phyloP scores from a whole-genome alignment of 257 asterid genomes.

The Fraxinus cuspidata region DNA sequence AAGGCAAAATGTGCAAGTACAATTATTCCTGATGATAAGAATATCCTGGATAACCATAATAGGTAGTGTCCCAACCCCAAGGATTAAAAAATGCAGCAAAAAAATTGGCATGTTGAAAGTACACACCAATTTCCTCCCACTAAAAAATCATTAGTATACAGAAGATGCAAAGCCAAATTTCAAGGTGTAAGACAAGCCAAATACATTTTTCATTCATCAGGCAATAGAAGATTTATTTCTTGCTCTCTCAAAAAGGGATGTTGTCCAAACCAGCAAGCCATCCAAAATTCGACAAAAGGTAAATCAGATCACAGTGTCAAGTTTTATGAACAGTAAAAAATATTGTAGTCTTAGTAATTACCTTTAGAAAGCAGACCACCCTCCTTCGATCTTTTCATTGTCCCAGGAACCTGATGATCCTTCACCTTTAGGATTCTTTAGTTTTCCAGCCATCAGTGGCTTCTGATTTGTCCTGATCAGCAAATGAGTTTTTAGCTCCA shows the following conservation, averaged over 20 bases:
- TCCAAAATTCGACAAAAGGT: not conserved
- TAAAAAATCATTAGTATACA: not conserved
- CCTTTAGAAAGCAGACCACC: conserved; percentile 38
- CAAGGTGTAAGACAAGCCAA: too few species aligned
- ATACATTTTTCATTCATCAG: too few species aligned
- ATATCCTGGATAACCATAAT: too few species aligned
- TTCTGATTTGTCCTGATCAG: conserved; percentile 24
- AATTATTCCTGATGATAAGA: too few species aligned
- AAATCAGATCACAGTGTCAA: not conserved
- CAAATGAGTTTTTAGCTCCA: conserved; percentile 34
- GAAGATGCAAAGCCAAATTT: not conserved
- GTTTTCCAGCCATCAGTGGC: conserved; percentile 21
- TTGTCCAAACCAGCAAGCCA: not conserved
- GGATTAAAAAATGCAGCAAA: too few species aligned
- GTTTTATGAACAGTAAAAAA: not conserved
- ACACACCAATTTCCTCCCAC: too few species aligned
- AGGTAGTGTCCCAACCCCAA: too few species aligned
- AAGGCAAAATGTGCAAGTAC: too few species aligned
- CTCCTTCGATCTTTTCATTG: conserved; percentile 54
- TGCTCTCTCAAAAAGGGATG: not conserved
- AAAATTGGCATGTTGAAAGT: too few species aligned
- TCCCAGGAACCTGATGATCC: conserved; percentile 44
- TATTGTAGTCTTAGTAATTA: conserved; percentile 17
- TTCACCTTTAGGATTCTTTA: conserved; percentile 22
- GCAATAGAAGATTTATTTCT: not conserved